Conservation (phyloP, 2,329 filamentous ascomycete species). For the Stenocarpella maydis region DNA sequence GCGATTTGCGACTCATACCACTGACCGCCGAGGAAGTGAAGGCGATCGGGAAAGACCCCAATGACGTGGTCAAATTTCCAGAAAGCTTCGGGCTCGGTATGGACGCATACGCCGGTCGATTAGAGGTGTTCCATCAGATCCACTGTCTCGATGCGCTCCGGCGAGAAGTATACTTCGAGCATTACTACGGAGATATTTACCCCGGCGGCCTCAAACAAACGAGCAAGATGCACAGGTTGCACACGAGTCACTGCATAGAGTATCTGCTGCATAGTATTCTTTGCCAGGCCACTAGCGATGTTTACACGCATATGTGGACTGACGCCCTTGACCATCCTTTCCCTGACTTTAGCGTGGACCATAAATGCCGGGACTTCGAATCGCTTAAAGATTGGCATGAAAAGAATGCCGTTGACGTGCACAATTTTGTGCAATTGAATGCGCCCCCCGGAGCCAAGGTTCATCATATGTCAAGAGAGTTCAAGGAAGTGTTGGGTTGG, state of each 20-base stretch:
- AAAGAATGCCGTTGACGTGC: neutral
- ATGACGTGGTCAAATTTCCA: neutral
- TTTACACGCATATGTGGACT: neutral
- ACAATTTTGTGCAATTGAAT: neutral
- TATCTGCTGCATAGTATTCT: neutral
- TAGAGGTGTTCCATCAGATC: neutral
- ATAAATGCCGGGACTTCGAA: neutral
- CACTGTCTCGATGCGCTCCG: too few species aligned
- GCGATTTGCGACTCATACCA: constrained; percentile 1
- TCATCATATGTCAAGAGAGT: neutral
- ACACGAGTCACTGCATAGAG: neutral
- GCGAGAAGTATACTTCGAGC: neutral
- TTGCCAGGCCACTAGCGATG: neutral
- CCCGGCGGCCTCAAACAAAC: neutral
- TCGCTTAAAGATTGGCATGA: neutral
- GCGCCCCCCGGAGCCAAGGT: neutral
- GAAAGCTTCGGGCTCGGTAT: neutral
- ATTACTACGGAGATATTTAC: neutral
- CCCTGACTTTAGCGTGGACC: neutral
- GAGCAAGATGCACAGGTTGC: constrained; percentile 1
- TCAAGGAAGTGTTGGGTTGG: neutral
- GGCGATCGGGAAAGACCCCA: neutral
- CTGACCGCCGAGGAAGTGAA: neutral
- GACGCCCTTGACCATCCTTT: neutral
- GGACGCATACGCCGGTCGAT: neutral